These are phyloP conservation scores for Pichia sp. DNA, from an alignment of 1,139 yeast genomes.

Conservation along the genomic window DNA sequence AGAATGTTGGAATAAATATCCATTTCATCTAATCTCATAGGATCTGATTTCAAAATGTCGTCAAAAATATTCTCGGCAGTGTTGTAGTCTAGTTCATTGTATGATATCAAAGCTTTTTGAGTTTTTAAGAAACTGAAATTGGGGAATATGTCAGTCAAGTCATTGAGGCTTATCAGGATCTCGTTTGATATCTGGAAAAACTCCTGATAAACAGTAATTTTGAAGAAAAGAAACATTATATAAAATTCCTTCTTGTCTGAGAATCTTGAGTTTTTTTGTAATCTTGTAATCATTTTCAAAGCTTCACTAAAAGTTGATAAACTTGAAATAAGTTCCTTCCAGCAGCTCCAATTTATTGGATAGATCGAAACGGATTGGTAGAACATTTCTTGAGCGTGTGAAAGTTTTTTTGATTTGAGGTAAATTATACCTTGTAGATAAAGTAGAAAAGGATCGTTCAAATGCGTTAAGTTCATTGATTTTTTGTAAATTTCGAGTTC, in stretches of 20 bases:
- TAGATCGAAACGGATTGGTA: constrained; percentile 56
- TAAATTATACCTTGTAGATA: constrained; percentile 68
- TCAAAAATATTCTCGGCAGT: constrained; percentile 81
- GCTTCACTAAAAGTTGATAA: constrained; percentile 65
- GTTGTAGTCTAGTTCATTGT: constrained; percentile 75
- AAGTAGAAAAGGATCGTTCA: constrained; percentile 57
- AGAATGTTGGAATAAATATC: constrained; percentile 90
- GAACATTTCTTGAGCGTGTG: constrained; percentile 57
- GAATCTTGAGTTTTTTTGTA: constrained; percentile 35
- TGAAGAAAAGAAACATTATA: constrained; percentile 65
- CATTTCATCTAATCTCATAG: constrained; percentile 82
- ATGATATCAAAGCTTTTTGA: constrained; percentile 76
- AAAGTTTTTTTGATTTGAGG: constrained; percentile 56
- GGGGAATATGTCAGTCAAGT: constrained; percentile 56
- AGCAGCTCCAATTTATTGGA: constrained; percentile 92
- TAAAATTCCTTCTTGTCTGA: constrained; percentile 25
- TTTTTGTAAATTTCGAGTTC: constrained; percentile 42
- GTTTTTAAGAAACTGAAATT: constrained; percentile 68
- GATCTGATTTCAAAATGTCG: constrained; percentile 68
- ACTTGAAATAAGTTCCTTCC: constrained; percentile 77
- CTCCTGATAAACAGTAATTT: constrained; percentile 71
- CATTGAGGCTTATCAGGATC: constrained; percentile 47
- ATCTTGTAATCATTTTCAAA: constrained; percentile 40
- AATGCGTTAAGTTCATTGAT: constrained; percentile 25
- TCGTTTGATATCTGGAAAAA: constrained; percentile 64